Conservation (phyloP, 2,329 filamentous ascomycete genomes). For the Fusarium sp. region DNA sequence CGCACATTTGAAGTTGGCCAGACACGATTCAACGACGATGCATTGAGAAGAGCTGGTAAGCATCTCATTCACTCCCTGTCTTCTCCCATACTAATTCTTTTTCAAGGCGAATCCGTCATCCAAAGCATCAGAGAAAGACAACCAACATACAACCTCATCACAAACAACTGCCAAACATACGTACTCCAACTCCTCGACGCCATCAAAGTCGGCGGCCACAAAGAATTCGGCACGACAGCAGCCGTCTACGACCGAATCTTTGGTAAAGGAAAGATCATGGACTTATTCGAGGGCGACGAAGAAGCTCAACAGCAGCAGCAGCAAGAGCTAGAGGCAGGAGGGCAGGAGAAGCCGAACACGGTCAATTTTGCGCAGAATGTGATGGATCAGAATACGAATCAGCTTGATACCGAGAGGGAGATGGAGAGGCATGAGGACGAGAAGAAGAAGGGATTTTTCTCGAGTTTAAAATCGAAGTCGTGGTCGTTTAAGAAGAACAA, state of each 20-base stretch:
- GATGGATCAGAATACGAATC: constrained; percentile 65
- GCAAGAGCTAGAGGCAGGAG: neutral
- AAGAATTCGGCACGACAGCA: constrained; percentile 64
- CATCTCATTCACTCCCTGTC: accelerated
- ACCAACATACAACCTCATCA: constrained; percentile 67
- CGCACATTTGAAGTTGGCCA: constrained; percentile 62
- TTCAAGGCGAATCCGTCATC: constrained; percentile 62
- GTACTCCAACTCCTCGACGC: constrained; percentile 64
- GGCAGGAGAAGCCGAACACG: constrained; percentile 48
- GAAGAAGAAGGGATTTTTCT: constrained; percentile 32
- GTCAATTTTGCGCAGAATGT: constrained; percentile 62
- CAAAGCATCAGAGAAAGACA: constrained; percentile 60
- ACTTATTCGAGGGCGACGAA: constrained; percentile 59
- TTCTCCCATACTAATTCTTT: neutral
- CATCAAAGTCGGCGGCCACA: constrained; percentile 62
- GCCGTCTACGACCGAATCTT: constrained; percentile 64
- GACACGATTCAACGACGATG: constrained; percentile 66
- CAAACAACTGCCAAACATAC: constrained; percentile 70
- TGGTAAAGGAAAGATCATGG: constrained; percentile 61
- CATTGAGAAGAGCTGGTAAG: constrained; percentile 60
- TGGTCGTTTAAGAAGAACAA: neutral
- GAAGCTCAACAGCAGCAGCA: constrained; percentile 2
- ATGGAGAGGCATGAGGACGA: constrained; percentile 22
- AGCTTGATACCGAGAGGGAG: constrained; percentile 58
- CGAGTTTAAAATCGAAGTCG: constrained; percentile 16